Conservation (phyloP, 768 basidiomycete genomes). For the Trichaptum fuscoviolaceum region DNA sequence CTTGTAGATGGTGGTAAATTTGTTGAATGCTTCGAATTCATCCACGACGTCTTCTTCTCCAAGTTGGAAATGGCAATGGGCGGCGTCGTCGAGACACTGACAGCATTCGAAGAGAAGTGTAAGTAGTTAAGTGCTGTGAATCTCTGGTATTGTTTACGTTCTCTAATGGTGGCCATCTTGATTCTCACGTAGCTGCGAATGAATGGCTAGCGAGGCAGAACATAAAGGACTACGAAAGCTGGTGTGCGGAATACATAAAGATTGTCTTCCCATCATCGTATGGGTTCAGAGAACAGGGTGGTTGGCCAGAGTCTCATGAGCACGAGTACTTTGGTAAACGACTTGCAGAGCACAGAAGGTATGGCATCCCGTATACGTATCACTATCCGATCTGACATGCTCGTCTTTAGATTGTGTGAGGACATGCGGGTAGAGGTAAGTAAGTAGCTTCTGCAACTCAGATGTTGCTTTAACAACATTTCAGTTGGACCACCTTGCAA, state of each 20-base stretch:
- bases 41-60: neutral
- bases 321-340: too few species aligned
- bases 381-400: too few species aligned
- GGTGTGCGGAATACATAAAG: neutral
- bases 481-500: neutral
- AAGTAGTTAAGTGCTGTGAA: neutral
- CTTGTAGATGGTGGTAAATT: neutral
- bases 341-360: too few species aligned
- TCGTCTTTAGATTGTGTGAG: too few species aligned
- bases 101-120: neutral
- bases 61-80: neutral
- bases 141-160: neutral
- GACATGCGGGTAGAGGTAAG: too few species aligned
- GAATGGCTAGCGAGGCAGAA: neutral
- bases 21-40: neutral
- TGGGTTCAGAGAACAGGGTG: too few species aligned
- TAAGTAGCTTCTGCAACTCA: too few species aligned
- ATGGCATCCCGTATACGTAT: too few species aligned
- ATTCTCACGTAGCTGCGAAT: neutral
- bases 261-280: too few species aligned
- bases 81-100: neutral
- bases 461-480: too few species aligned
- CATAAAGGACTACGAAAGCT: neutral
- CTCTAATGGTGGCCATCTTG: neutral
- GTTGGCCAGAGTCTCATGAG: too few species aligned